Base-by-base conservation (phyloP, 805 yeast genomes). In the Candida hungchunana region DNA sequence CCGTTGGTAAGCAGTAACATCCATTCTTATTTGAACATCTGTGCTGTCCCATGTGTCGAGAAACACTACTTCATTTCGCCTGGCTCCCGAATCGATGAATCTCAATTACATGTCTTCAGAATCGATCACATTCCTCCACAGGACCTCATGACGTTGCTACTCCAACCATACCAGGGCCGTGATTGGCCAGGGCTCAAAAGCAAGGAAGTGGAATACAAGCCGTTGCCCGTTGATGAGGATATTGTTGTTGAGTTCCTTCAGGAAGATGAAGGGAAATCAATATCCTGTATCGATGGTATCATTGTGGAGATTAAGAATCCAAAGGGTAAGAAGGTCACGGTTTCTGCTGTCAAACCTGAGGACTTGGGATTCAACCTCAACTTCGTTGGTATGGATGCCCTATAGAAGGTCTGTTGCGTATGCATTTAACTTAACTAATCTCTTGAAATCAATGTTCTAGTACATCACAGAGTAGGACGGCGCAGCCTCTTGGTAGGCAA, bases 281-380 rank as follows among this genome's bases (percentile, higher is more conserved):
- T 37, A 5, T 13, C 44, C 3, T 48, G 55, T 34, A 45, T 51
- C 20, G 59, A 54, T 42, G 59, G 59, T 18, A 21, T 25, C 4
- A 26, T 33, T 8, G 24, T 52, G 6, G 27, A 20, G 8, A 31
- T 54, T 5, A 28, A 35, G 9, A 26, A 48, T 5, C 51, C 57
- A 24, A 36, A 39, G 30, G 51, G 46, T 3, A 53, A 54, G 37
- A 18, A 39, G 9, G 29, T 54, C 17, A 40, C 22, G 6, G 26
- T 51, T 17, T 31, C 15, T 6, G 16, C 35, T 3, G 9, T 41
- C 12, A 17, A 32, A 3, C 36, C 37, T 2, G 32, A 30, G 14
- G 42, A 40, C 1, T 11, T 38, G 9, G 36, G 31, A 4, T 45
- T 36, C 27, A 25, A 25, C 7, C 16, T 42, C 20, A 37, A 40